A percentile compares a stretch with the other conserved stretches of the same genome.
phyloP scores from a whole-genome alignment of 768 basidiomycete genomes.

The Leccinum rimulosum region DNA sequence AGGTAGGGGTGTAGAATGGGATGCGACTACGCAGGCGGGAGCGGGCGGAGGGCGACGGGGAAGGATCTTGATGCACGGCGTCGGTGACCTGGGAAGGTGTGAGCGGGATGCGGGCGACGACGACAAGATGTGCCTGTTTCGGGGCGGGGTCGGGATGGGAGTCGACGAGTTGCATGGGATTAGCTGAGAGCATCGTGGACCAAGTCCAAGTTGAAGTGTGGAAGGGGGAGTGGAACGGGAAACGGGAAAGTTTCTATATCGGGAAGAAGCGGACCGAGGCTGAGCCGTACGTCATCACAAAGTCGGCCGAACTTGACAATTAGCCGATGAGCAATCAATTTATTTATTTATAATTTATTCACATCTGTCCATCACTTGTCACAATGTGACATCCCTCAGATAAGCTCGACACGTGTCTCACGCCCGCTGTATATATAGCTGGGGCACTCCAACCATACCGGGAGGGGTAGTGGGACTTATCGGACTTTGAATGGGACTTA shows the following conservation, averaged over 20 bases:
- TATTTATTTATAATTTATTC: background rate
- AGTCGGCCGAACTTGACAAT: constrained; percentile 15
- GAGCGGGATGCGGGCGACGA: background rate
- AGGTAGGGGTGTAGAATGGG: constrained; percentile 26
- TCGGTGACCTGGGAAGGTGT: background rate
- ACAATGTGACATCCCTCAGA: background rate
- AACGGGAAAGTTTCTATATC: constrained; percentile 16
- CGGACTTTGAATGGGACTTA: too few species aligned
- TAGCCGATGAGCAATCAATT: background rate
- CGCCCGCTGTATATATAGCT: background rate
- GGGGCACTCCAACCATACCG: too few species aligned
- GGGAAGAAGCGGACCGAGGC: constrained; percentile 15
- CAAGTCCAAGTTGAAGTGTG: background rate
- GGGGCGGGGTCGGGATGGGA: background rate
- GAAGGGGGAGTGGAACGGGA: background rate
- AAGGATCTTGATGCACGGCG: background rate
- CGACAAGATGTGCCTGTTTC: background rate
- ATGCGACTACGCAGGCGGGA: constrained; percentile 27
- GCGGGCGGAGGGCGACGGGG: constrained; percentile 15
- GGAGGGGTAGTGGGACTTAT: too few species aligned
- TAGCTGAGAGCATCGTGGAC: constrained; percentile 36
- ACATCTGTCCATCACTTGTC: background rate
- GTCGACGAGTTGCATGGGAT: constrained; percentile 35
- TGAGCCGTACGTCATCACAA: constrained; percentile 9
- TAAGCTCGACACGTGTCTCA: background rate